phyloP scores from a whole-genome alignment of 2,329 filamentous ascomycete genomes.

The Fusarium sororula region DNA sequence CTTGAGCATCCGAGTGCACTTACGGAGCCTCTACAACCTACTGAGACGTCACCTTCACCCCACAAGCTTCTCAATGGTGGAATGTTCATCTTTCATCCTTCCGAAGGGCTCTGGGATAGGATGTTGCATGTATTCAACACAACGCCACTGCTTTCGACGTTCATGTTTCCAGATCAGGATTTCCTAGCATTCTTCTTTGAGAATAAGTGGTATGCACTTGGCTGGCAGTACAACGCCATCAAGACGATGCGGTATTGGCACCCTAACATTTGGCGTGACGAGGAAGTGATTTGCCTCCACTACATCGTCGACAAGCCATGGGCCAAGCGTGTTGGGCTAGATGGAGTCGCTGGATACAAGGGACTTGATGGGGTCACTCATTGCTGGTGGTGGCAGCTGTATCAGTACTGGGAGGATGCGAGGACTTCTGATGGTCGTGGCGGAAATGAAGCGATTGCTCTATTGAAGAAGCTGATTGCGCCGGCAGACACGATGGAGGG shows the following conservation, averaged over 20 bases:
- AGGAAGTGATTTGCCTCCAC: slow-evolving; percentile 33
- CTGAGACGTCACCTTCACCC: not conserved
- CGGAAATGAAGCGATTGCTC: slow-evolving; percentile 7
- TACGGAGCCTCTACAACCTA: slow-evolving; percentile 11
- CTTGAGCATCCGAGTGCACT: slow-evolving; percentile 23
- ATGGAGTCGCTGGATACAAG: slow-evolving; percentile 31
- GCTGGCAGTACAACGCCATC: slow-evolving; percentile 38
- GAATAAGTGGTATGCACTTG: slow-evolving; percentile 30
- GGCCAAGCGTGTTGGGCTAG: slow-evolving; percentile 18
- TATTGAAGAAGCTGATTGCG: slow-evolving; percentile 7
- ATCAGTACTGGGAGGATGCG: slow-evolving; percentile 29
- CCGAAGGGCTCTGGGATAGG: slow-evolving; percentile 7
- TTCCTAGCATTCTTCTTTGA: slow-evolving; percentile 31
- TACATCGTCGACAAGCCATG: slow-evolving; percentile 39
- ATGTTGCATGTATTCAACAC: slow-evolving; percentile 30
- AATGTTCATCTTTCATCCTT: slow-evolving; percentile 37
- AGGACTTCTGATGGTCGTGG: not conserved
- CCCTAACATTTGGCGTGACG: slow-evolving; percentile 31
- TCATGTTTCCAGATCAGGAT: slow-evolving; percentile 36
- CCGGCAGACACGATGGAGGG: not conserved
- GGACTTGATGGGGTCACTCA: slow-evolving; percentile 29
- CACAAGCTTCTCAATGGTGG: slow-evolving; percentile 34
- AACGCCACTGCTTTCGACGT: slow-evolving; percentile 10
- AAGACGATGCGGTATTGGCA: slow-evolving; percentile 40
- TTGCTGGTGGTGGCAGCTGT: slow-evolving; percentile 36